phyloP scores from a whole-genome alignment of 2,329 filamentous ascomycete species.

The Aspergillus fischeri region DNA sequence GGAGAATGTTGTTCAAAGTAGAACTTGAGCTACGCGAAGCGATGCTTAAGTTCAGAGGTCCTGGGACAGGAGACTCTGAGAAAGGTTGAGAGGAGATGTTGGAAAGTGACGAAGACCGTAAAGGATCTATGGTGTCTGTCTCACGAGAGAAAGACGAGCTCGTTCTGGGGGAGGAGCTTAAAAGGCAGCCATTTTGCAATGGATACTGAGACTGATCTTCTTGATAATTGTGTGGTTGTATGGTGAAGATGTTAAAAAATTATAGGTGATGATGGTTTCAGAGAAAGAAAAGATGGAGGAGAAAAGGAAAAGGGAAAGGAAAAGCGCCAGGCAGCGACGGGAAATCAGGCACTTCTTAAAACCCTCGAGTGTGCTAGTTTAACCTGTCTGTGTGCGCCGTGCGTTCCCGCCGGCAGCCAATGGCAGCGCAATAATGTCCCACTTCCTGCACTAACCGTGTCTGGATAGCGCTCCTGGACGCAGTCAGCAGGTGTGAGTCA shows the following conservation, averaged over 20 bases:
- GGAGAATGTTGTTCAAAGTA: slow-evolving; percentile 29
- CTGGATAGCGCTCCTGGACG: slow-evolving; percentile 2
- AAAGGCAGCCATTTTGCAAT: slow-evolving; percentile 38
- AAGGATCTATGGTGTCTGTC: slow-evolving; percentile 41
- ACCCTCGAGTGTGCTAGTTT: background rate
- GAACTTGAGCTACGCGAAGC: slow-evolving; percentile 43
- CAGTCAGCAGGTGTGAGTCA: slow-evolving; percentile 38
- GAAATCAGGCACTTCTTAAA: slow-evolving; percentile 40
- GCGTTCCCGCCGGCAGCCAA: slow-evolving; percentile 20
- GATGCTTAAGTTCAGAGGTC: slow-evolving; percentile 44
- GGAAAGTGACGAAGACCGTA: slow-evolving; percentile 23
- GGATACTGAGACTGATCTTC: slow-evolving; percentile 18
- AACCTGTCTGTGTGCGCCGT: slow-evolving; percentile 14
- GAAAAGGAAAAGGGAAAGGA: slow-evolving; percentile 14
- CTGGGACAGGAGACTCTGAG: slow-evolving; percentile 43
- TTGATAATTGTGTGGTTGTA: slow-evolving; percentile 12
- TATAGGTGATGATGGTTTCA: slow-evolving; percentile 5
- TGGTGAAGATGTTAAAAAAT: slow-evolving; percentile 11
- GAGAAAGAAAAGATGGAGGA: slow-evolving; percentile 7
- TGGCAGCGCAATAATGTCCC: slow-evolving; percentile 16
- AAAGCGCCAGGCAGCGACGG: slow-evolving; percentile 33
- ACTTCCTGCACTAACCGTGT: slow-evolving; percentile 9
- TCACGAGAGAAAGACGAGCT: slow-evolving; percentile 34
- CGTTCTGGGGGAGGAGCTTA: slow-evolving; percentile 31
- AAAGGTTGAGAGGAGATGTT: slow-evolving; percentile 25